These are phyloP conservation scores for Fraxinus pennsylvanica DNA, from an alignment of 257 asterid genomes.

Conservation along the genomic window DNA sequence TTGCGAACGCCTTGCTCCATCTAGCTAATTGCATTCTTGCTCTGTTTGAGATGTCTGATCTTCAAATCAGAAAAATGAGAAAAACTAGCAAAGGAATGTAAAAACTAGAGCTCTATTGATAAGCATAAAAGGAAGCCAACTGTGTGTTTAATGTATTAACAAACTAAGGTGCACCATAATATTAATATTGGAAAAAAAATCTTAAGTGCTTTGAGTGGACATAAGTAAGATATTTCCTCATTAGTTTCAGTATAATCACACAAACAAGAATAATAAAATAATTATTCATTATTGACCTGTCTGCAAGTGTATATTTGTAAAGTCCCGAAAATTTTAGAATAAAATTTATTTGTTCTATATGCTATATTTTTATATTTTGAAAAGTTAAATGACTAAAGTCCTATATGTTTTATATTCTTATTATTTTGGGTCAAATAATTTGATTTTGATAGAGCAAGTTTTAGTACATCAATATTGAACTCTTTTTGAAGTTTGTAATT, in stretches of 20 bases:
- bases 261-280: background rate
- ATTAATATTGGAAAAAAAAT: background rate
- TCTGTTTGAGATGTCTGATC: constrained; percentile 94
- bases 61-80: constrained; percentile 82
- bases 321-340: no score
- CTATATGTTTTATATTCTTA: no score
- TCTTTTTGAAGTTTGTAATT: no score
- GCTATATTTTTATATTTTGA: no score
- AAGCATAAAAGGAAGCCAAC: background rate
- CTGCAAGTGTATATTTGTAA: background rate
- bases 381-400: no score
- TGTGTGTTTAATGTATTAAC: background rate
- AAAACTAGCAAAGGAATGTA: constrained; percentile 36
- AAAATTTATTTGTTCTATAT: no score
- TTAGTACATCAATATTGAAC: no score
- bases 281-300: background rate
- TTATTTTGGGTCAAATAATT: no score
- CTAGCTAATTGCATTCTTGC: constrained; percentile 72
- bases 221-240: background rate
- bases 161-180: background rate
- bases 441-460: no score
- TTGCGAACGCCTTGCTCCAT: constrained; percentile 82
- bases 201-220: background rate
- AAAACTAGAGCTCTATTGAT: background rate
- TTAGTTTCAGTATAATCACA: background rate